Evolutionary conservation across 805 yeast species (phyloP), one percentile per base, ranked within the genome.

Genomic region (Ogataea haglerorum): DNA sequence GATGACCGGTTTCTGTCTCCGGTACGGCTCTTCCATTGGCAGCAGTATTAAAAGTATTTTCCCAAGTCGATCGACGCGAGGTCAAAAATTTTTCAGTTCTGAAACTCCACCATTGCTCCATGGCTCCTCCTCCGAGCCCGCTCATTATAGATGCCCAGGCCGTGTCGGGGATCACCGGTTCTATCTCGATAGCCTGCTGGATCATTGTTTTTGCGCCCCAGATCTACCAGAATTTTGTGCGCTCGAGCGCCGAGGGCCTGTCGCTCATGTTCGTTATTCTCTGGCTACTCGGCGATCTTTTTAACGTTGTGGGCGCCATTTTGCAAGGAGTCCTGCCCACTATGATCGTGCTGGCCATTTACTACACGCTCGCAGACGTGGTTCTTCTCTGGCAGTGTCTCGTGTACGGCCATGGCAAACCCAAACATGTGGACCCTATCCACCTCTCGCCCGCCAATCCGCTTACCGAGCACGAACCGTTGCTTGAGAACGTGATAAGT

Each of bases 171-270:
- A 82, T 85, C 41, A 79, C 85, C 14, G 86, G 85, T 19, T 87
- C 95, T 10, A 88, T 93, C 25, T 91, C 98, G 14, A 77, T 91
- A 34, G 95, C 97, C 12, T 93, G 97, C 61, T 91, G 99, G 99
- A 83, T 93, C 45, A 90, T 93, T 35, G 99, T 91, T 13, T 91
- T 93, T 70, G 95, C 95, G 27, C 98, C 98, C 9, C 98, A 91
- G 60, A 84, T 93, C 32, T 90, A 88, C 62, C 97, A 93, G 58
- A 91, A 90, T 60, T 89, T 86, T 57, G 72, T 74, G 46, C 69
- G 98, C 56, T 82, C 86, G 61, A 80, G 89, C 25, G 80, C 95
- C 6, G 97, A 93, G 40, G 97, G 98, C 5, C 72, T 93, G 14
- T 89, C 97, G 6, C 64, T 90, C 28, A 69, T 85, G 47, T 93